These are phyloP conservation scores for Epichloe festucae DNA, from an alignment of 2,329 filamentous ascomycete species.

Conservation along the genomic window DNA sequence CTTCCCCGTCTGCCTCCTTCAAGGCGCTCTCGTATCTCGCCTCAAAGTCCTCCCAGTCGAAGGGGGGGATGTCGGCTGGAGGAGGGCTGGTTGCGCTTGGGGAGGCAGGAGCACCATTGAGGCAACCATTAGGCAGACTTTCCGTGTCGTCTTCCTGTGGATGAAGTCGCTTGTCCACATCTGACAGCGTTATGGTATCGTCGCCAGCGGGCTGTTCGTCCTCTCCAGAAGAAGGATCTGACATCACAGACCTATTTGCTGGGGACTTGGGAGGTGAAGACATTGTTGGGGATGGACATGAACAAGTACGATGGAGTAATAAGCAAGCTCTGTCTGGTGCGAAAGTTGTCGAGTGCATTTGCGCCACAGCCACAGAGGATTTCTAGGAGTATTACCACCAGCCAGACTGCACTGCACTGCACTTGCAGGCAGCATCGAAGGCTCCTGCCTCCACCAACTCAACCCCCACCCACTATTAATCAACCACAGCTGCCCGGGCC, in stretches of 20 bases:
- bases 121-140: constrained; percentile 21
- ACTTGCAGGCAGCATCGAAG: neutral
- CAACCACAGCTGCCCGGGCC: neutral
- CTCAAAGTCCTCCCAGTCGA: constrained; percentile 71
- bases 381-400: too few species aligned
- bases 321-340: too few species aligned
- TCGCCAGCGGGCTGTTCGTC: constrained; percentile 8
- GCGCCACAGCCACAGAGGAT: too few species aligned
- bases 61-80: constrained; percentile 39
- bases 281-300: constrained; percentile 4
- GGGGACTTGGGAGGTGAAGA: constrained; percentile 7
- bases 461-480: neutral
- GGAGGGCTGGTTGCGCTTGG: constrained; percentile 22
- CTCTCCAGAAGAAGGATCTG: constrained; percentile 2
- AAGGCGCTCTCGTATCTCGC: constrained; percentile 54
- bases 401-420: neutral
- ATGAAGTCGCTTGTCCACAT: constrained; percentile 10
- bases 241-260: constrained; percentile 1
- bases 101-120: constrained; percentile 14
- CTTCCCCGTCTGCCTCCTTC: constrained; percentile 45
- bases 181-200: constrained; percentile 10
- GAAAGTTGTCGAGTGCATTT: too few species aligned
- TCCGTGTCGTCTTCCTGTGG: constrained; percentile 24
- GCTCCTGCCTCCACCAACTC: too few species aligned
- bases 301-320: neutral